Conservation (phyloP, 2,329 filamentous ascomycete species). For the Amauroascus niger region DNA sequence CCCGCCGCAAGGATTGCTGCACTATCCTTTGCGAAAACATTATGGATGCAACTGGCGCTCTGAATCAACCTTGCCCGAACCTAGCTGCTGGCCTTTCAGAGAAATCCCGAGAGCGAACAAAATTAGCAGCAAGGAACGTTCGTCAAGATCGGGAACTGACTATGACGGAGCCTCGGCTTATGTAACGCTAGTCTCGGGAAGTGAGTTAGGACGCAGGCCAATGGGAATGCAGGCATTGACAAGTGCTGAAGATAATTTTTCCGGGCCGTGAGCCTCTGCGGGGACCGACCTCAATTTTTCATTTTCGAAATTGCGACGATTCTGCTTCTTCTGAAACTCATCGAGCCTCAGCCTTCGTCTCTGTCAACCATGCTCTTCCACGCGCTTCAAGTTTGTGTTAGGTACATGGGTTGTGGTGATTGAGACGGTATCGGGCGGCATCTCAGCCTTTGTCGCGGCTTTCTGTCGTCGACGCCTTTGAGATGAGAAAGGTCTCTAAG, state of each 20-base stretch:
- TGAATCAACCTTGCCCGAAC: background rate
- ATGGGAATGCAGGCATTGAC: slow-evolving; percentile 27
- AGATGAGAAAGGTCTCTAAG: slow-evolving; percentile 32
- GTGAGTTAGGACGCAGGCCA: slow-evolving; percentile 21
- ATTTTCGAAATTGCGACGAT: slow-evolving; percentile 9
- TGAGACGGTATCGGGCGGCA: slow-evolving; percentile 29
- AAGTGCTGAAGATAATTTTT: slow-evolving; percentile 31
- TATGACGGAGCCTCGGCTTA: slow-evolving; percentile 31
- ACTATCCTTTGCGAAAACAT: slow-evolving; percentile 43
- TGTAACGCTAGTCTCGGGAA: slow-evolving; percentile 23
- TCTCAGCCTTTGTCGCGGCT: slow-evolving; percentile 34
- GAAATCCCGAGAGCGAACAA: background rate
- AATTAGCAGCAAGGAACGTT: slow-evolving; percentile 2
- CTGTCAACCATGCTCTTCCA: slow-evolving; percentile 22
- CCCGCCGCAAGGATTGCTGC: slow-evolving; percentile 41
- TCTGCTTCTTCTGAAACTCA: slow-evolving; percentile 21
- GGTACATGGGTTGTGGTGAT: slow-evolving; percentile 28
- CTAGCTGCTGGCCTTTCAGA: background rate
- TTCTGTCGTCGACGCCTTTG: slow-evolving; percentile 35
- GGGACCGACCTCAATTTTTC: slow-evolving; percentile 9
- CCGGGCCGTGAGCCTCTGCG: slow-evolving; percentile 19
- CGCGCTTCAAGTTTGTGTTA: slow-evolving; percentile 4
- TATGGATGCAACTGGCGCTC: slow-evolving; percentile 17
- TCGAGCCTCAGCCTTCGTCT: slow-evolving; percentile 35
- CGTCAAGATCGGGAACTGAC: background rate